Conservation (phyloP, 129 eudicot species). For the Dittrichia graveolens region DNA sequence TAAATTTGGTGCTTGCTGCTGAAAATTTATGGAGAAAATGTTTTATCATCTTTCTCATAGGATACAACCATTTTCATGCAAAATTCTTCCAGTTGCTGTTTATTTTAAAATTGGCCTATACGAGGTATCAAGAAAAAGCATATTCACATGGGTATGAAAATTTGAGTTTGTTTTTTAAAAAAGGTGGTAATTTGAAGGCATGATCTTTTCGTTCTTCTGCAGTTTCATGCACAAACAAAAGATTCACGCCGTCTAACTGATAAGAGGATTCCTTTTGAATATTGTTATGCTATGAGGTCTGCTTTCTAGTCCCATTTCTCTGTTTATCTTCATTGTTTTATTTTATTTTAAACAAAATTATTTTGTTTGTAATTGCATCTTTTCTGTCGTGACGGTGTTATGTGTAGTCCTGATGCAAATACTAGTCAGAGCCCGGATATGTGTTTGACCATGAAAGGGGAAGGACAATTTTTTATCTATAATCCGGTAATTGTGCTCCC, state of each 20-base stretch:
- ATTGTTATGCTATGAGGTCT: slow-evolving; percentile 86
- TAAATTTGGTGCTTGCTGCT: background rate
- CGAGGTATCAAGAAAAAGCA: background rate
- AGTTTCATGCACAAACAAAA: slow-evolving; percentile 69
- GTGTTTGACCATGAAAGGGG: slow-evolving; percentile 66
- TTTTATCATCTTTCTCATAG: background rate
- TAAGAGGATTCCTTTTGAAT: slow-evolving; percentile 76
- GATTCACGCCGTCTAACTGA: slow-evolving; percentile 63
- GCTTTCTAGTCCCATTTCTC: slow-evolving; percentile 9
- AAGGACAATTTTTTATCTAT: slow-evolving; percentile 44
- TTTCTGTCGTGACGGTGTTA: slow-evolving; percentile 16
- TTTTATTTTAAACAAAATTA: background rate
- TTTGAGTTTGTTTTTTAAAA: background rate
- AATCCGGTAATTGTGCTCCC: slow-evolving; percentile 73
- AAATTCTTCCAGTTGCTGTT: background rate
- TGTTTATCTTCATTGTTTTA: slow-evolving; percentile 19
- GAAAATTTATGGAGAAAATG: too few relatives aligned
- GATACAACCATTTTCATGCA: slow-evolving; percentile 16
- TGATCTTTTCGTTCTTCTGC: slow-evolving; percentile 22
- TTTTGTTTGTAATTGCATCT: slow-evolving; percentile 14
- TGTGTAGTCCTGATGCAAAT: slow-evolving; percentile 55
- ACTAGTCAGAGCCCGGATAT: slow-evolving; percentile 61
- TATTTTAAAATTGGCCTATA: background rate
- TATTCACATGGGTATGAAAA: background rate
- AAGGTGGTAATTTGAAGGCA: slow-evolving; percentile 18